Base-by-base conservation (phyloP, 345 rosid genomes). In the Citrus trifoliata region DNA sequence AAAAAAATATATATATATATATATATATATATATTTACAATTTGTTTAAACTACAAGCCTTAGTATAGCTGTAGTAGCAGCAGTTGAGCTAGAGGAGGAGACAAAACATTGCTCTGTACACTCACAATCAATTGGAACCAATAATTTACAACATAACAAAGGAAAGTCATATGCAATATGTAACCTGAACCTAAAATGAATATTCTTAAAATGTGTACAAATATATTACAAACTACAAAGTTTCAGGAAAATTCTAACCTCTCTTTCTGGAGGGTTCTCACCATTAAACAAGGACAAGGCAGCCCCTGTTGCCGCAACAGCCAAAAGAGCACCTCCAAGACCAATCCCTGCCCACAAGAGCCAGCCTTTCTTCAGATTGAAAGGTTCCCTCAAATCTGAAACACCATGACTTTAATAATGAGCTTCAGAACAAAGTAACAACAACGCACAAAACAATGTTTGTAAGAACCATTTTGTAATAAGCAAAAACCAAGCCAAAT, bases 331-430 rank as follows among this genome's bases (percentile, higher is more conserved):
- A 69, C 87, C 88, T 56, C 70, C 79, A 76, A 91, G 90, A 74
- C 95, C 90, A 73, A 87, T 70, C 71, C 79, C 88, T 28, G 91
- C 93, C 95, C 95, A 91, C 77, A 91, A 38, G 75, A 89, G 79
- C 95, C 95, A 91, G 10, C 95, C 95, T 80, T 71, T 88, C 76
- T 79, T 83, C 24, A 85, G 81, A 79, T 87, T 81, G 85, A 91
- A 89, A 79, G 95, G 95, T 67, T 89, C 92, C 83, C 82, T 91
- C 83, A 91, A 80, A 84, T 91, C 95, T 91, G 87, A 81, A 78
- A 77, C 74, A 81, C 56, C 24, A 75, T 33, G 28, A 70, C 37
- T 61, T 56, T 33, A 2, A 46, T 28, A 55, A 61, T 28, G 37
- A 67, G 22, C 10, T 53, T 27, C 32, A 70, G 48, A 59, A 35